phyloP scores from a whole-genome alignment of 1,284 basidiomycete species.

The Singerocomus inundabilis region DNA sequence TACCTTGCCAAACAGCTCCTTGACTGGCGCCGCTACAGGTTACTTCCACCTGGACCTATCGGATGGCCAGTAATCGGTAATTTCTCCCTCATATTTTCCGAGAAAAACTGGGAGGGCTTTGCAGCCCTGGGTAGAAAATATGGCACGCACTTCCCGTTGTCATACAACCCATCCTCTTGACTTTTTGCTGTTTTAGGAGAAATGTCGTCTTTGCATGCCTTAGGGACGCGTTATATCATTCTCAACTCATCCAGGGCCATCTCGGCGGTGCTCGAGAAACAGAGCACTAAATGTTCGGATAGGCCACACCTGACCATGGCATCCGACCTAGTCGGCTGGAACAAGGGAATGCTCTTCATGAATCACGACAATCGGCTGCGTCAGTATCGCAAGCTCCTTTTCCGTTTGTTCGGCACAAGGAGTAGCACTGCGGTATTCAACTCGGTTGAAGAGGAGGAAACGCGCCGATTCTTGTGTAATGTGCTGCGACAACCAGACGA shows the following conservation, averaged over 20 bases:
- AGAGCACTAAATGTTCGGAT: conserved; percentile 24
- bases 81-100: conserved; percentile 39
- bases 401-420: conserved; percentile 29
- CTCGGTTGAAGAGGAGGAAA: conserved; percentile 25
- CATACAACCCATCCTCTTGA: not conserved
- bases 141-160: conserved; percentile 26
- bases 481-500: conserved; percentile 19
- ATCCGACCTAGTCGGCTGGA: conserved; percentile 27
- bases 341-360: conserved; percentile 20
- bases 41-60: conserved; percentile 34
- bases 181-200: conserved; percentile 17
- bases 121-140: conserved; percentile 44
- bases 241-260: conserved; percentile 24
- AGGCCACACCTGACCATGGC: conserved; percentile 28
- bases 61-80: conserved; percentile 38
- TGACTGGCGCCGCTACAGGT: conserved; percentile 1
- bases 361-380: conserved; percentile 24
- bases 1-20: conserved; percentile 8
- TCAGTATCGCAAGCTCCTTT: conserved; percentile 21
- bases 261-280: conserved; percentile 30
- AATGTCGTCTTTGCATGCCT: conserved; percentile 18
- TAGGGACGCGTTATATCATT: too few species aligned
- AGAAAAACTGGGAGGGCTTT: conserved; percentile 44
- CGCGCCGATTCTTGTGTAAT: conserved; percentile 24
- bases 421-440: conserved; percentile 16